Evolutionary conservation across 371 early-diverging fungal species (phyloP), one percentile per base, ranked within the genome.

Genomic region (Rhizopus arrhizus): DNA sequence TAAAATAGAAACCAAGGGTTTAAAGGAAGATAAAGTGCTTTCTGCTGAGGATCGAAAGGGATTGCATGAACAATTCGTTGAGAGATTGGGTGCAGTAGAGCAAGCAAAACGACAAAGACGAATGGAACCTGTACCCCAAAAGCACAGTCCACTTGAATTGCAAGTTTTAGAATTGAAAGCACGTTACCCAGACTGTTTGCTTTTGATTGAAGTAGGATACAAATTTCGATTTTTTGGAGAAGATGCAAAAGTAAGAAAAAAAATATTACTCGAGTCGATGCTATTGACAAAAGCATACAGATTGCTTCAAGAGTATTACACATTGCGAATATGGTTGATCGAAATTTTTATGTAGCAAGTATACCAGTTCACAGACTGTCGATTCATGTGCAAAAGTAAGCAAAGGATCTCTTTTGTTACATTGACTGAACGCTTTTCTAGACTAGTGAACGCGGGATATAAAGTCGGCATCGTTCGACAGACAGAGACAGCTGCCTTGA

Each of bases 171-270:
- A 90, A 16, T 71, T 92, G 45, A 92, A 90, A 67, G 71, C 74
- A 10, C 69, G 81, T 55, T 68, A 93, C 65, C 89, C 89, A 0
- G 90, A 84, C 54, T 82, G 84, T 15, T 58, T 95, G 12, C 82
- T 95, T 10, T 80, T 87, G 0, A 86, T 95, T 9, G 95, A 95
- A 69, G 94, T 94, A 0, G 95, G 95, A 12, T 94, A 95, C 82
- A 93, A 92, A 71, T 94, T 75, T 71, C 78, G 89, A 12, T 92
- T 95, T 56, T 95, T 94, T 77, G 93, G 86, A 12, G 81, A 83
- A 15, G 90, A 90, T 69, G 88, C 90, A 2, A 71, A 78, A 69
- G 80, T 82, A 78, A 34, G 40, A 4, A 48, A 32, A 8, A 38
- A 69, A 69, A 59, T 45, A 63, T 57, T 22, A 22, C 22, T 22